Conservation (phyloP, 768 basidiomycete genomes). For the Psilocybe sp. region DNA sequence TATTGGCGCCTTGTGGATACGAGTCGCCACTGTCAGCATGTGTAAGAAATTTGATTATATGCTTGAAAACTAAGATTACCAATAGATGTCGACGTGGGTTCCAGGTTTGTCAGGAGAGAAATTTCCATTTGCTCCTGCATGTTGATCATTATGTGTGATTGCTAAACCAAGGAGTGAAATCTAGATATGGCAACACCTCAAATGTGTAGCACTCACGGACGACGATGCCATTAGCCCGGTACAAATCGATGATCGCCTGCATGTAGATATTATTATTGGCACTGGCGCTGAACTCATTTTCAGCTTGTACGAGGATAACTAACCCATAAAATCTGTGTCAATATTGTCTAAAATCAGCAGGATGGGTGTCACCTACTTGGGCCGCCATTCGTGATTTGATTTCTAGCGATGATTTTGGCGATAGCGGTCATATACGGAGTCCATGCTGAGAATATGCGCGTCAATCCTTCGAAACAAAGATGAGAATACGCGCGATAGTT, state of each 20-base stretch:
- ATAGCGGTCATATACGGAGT: conserved; percentile 51
- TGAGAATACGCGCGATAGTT: background rate
- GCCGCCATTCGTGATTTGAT: conserved; percentile 60
- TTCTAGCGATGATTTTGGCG: conserved; percentile 44
- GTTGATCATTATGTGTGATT: conserved; percentile 48
- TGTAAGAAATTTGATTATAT: background rate
- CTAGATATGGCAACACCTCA: background rate
- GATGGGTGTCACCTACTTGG: conserved; percentile 36
- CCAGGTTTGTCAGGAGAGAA: conserved; percentile 48
- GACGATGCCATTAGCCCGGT: conserved; percentile 43
- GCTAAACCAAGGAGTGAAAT: conserved; percentile 23
- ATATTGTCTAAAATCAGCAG: background rate
- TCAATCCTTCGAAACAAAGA: background rate
- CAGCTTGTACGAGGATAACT: conserved; percentile 52
- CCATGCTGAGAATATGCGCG: conserved; percentile 42
- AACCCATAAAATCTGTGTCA: background rate
- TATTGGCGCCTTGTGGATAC: conserved; percentile 47
- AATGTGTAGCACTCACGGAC: conserved; percentile 34
- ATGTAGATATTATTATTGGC: conserved; percentile 42
- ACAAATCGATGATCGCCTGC: conserved; percentile 46
- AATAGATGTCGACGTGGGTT: conserved; percentile 46
- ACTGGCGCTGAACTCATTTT: conserved; percentile 52
- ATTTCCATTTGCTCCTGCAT: conserved; percentile 43
- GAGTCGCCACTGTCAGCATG: conserved; percentile 39
- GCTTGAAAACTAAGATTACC: conserved; percentile 22